Base-by-base conservation (phyloP, 352 stramenopile genomes). In the Phytophthora pinifolia region DNA sequence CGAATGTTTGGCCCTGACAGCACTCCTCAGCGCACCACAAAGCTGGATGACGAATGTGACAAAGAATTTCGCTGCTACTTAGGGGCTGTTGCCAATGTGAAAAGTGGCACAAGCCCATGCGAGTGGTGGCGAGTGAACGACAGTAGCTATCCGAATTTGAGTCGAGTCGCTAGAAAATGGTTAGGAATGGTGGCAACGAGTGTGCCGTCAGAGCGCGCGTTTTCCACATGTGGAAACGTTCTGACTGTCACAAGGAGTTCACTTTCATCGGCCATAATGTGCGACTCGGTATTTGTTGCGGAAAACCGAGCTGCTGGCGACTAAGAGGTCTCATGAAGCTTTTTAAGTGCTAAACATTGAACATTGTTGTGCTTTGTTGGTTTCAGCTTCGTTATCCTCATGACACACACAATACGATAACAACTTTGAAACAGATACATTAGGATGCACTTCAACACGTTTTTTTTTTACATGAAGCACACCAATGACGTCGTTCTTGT, bases 201-300 rank as follows among this genome's bases (percentile, higher is more conserved):
- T 46, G 54, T 49, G 13, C 54, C 54, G 1, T 57, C 54, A 2
- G 54, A 56, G 32, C 13, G 54, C 6, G 62, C 54, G 41, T 67
- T 54, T 33, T 71, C 45, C 18, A 62, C 41, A 15, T 52, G 37
- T 46, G 53, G 43, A 29, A 64, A 41, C 10, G 32, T 46, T 15
- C 20, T 57, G 10, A 63, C 22, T 14, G 46, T 63, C 10, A 63
- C 48, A 20, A 36, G 54, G 1, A 31, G 46, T 3, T 49, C 54
- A 4, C 14, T 57, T 6, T 20, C 42, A 9, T n/a, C 46, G 2
- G 30, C 46, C 3, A 22, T 63, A 25, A 32, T 63, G 13, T 17
- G 46, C 4, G 54, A 57, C 14, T 14, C 57, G 7, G 46, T 62
- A 6, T 62, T 63, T 39, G 13, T 60, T 29, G 29, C 42, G 15